Conservation (phyloP, 345 rosid species). For the Carallia brachiata region DNA sequence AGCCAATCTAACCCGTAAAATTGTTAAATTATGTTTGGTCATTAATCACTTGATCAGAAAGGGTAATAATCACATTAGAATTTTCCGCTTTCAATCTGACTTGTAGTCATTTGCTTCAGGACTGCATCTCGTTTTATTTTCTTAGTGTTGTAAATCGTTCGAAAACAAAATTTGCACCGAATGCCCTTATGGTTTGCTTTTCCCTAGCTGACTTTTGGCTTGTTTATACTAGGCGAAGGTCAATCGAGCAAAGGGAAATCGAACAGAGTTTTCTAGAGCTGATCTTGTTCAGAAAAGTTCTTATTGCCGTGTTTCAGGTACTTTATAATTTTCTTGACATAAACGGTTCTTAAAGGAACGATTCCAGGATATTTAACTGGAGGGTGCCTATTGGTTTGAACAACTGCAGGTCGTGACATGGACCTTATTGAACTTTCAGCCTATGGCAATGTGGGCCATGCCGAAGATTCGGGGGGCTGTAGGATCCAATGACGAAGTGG, state of each 20-base stretch:
- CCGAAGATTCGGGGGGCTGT: slow-evolving; percentile 68
- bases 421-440: slow-evolving; percentile 86
- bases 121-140: too few relatives aligned
- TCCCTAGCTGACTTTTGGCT: background rate
- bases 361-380: slow-evolving; percentile 12
- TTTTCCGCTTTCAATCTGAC: too few relatives aligned
- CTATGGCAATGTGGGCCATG: slow-evolving; percentile 72
- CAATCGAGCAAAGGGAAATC: slow-evolving; percentile 85
- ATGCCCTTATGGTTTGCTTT: too few relatives aligned
- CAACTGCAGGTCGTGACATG: slow-evolving; percentile 73
- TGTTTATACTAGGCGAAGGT: slow-evolving; percentile 59
- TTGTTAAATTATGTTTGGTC: too few relatives aligned
- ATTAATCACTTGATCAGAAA: too few relatives aligned
- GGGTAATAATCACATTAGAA: too few relatives aligned
- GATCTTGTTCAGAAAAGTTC: slow-evolving; percentile 85
- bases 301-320: slow-evolving; percentile 90
- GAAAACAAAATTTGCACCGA: too few relatives aligned
- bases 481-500: slow-evolving; percentile 59
- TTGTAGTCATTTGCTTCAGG: too few relatives aligned
- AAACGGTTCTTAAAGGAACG: background rate
- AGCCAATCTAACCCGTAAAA: too few relatives aligned
- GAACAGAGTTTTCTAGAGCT: slow-evolving; percentile 71
- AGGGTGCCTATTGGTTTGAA: slow-evolving; percentile 11
- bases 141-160: too few relatives aligned
- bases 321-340: background rate